Base-by-base conservation (phyloP, 148 eudicot genomes). In the Dianthus caryophyllus region DNA sequence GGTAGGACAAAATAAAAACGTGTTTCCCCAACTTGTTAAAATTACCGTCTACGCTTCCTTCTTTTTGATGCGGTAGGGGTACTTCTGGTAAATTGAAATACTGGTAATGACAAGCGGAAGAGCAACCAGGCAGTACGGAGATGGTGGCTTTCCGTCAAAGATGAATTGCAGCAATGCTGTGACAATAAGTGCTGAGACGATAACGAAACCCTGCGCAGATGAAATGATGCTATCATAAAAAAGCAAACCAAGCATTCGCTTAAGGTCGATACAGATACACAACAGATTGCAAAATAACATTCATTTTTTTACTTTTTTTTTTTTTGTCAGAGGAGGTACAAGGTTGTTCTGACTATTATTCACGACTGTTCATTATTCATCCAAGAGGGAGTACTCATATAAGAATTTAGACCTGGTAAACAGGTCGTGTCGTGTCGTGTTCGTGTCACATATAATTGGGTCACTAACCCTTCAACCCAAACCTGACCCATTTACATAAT, bases 151-250 rank as follows among this genome's bases (percentile, higher is more conserved):
- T 22, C 98, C 96, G 21, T 90, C 98, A 71, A 94, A 86, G 72
- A 90, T 64, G 65, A 80, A 88, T 62, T 94, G 98, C 76, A 94
- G 75, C 83, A 94, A 80, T 29, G 98, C 98, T 9, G 98, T 90
- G 64, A 90, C 97, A 11, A 94, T 80, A 61, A 94, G 97, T 15
- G 98, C 97, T 54, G 97, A 94, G 66, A 94, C 98, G 76, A 90
- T 94, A 56, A 94, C 92, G 75, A 94, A 94, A 21, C 97, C 98
- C 98, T 94, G 88, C 84, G 86, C 18, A 64, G 25, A 57, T 53
- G 65, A 49, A 60, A 49, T 18, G 18, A 21, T 27, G 14, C 10
- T 18, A 25, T 24, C 14, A 7, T 24, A 21, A 11, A 20, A 27
- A 70, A 59, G 47, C 63, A 38, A 73, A 63, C 7, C 56, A 30